Percentiles rank a stretch among this genome's conserved stretches.
phyloP scores from a whole-genome alignment of 2,329 filamentous ascomycete species.

The Curvularia sp. region DNA sequence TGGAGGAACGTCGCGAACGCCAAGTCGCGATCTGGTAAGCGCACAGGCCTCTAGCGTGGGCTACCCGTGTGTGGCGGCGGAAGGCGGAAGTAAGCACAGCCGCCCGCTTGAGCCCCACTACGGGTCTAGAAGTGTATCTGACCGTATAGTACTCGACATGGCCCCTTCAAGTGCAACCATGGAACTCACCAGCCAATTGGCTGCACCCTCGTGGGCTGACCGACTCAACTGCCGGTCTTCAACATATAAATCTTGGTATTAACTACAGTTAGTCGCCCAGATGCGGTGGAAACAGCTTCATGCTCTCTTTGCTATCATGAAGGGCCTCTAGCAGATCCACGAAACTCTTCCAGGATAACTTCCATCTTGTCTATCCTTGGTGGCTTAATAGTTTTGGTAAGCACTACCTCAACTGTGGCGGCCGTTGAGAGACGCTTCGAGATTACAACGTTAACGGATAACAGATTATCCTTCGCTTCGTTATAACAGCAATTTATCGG shows the following conservation, averaged over 20 bases:
- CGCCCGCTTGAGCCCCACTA: no score
- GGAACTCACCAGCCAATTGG: neutral
- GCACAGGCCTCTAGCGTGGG: constrained; percentile 9
- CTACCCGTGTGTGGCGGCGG: neutral
- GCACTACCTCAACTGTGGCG: neutral
- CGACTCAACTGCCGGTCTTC: neutral
- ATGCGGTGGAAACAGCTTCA: neutral
- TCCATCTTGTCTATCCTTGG: constrained; percentile 13
- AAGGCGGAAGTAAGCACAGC: no score
- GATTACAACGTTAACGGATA: constrained; percentile 4
- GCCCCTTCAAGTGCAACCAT: no score
- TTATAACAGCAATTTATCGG: constrained; percentile 43
- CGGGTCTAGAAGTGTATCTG: no score
- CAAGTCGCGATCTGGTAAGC: constrained; percentile 23
- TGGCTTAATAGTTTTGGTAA: constrained; percentile 12
- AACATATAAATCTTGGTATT: neutral
- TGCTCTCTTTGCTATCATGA: neutral
- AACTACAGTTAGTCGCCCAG: neutral
- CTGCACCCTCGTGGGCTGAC: neutral
- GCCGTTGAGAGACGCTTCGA: neutral
- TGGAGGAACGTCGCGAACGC: constrained; percentile 16
- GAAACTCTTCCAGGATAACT: constrained; percentile 1
- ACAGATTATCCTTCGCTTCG: constrained; percentile 25
- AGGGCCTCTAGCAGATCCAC: neutral
- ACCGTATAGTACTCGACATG: no score